These are phyloP conservation scores for Linum lewisii DNA, from an alignment of 345 rosid species.

Conservation along the genomic window DNA sequence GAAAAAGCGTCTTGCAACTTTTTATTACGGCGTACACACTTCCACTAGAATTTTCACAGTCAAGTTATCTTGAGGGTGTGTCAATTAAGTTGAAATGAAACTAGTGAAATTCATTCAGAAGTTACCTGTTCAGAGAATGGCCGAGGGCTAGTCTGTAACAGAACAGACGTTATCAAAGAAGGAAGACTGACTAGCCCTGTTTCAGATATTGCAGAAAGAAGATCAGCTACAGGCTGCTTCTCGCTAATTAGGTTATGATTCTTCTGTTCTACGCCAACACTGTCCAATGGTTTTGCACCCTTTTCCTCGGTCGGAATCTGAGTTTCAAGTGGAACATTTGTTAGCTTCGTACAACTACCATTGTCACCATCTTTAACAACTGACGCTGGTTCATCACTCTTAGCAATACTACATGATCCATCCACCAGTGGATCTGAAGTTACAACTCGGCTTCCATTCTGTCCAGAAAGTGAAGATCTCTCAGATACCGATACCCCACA, in stretches of 20 bases:
- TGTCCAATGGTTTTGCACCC: constrained; percentile 21
- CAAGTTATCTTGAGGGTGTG: background rate
- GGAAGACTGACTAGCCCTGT: constrained; percentile 77
- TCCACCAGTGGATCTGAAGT: constrained; percentile 24
- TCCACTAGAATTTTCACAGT: background rate
- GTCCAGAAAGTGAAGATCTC: constrained; percentile 19
- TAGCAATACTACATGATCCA: constrained; percentile 18
- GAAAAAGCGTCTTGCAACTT: background rate
- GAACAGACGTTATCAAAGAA: constrained; percentile 61
- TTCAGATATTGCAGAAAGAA: constrained; percentile 61
- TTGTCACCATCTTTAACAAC: constrained; percentile 19
- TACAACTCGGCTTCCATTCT: constrained; percentile 16
- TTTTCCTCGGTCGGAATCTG: constrained; percentile 22
- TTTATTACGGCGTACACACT: background rate
- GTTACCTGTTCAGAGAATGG: constrained; percentile 57
- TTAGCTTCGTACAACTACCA: constrained; percentile 9
- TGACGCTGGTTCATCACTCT: constrained; percentile 16
- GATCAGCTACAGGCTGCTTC: constrained; percentile 39
- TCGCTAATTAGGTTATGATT: constrained; percentile 16
- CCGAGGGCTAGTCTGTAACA: constrained; percentile 63
- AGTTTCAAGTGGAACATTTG: constrained; percentile 17
- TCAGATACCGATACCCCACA: constrained; percentile 26
- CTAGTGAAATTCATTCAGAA: background rate
- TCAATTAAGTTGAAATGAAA: background rate
- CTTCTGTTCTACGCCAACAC: constrained; percentile 18